Conservation (phyloP, 345 rosid species). For the Diplotaxis tenuifolia region DNA sequence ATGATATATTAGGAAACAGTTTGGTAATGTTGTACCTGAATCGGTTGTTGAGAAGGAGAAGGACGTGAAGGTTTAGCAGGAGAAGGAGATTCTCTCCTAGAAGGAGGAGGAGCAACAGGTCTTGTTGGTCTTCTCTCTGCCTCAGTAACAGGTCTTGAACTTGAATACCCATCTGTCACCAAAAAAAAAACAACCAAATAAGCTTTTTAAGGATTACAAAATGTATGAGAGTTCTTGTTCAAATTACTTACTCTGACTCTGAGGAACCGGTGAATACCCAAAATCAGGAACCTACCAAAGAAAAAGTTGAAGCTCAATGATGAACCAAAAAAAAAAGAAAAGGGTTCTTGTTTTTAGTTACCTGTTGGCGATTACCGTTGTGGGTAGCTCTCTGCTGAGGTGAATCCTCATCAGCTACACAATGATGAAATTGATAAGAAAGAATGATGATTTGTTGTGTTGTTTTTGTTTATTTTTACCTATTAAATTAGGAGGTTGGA, state of each 20-base stretch:
- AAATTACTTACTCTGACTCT: conserved; percentile 27
- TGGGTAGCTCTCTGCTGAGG: conserved; percentile 71
- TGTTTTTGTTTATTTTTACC: conserved; percentile 42
- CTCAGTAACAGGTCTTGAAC: conserved; percentile 68
- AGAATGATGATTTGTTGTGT: conserved; percentile 8
- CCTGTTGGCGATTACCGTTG: conserved; percentile 82
- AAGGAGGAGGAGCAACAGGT: conserved; percentile 39
- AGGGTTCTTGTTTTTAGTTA: conserved; percentile 27
- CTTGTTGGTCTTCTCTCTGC: conserved; percentile 66
- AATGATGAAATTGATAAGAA: conserved; percentile 13
- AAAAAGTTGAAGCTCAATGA: conserved; percentile 44
- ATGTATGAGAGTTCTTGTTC: background rate
- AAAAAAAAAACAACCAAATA: conserved; percentile 9
- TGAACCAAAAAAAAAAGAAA: conserved; percentile 23
- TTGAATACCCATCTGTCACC: conserved; percentile 72
- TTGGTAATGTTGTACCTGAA: conserved; percentile 47
- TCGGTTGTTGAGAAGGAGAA: conserved; percentile 51
- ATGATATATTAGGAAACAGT: background rate
- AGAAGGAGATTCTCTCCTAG: conserved; percentile 54
- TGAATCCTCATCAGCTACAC: conserved; percentile 81
- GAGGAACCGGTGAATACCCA: conserved; percentile 38
- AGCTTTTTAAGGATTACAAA: conserved; percentile 19
- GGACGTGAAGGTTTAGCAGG: conserved; percentile 51
- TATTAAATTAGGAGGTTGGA: conserved; percentile 64
- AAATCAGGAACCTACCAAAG: conserved; percentile 40